These are phyloP conservation scores for Candida sanyaensis DNA, from an alignment of 1,139 yeast genomes.

Conservation along the genomic window DNA sequence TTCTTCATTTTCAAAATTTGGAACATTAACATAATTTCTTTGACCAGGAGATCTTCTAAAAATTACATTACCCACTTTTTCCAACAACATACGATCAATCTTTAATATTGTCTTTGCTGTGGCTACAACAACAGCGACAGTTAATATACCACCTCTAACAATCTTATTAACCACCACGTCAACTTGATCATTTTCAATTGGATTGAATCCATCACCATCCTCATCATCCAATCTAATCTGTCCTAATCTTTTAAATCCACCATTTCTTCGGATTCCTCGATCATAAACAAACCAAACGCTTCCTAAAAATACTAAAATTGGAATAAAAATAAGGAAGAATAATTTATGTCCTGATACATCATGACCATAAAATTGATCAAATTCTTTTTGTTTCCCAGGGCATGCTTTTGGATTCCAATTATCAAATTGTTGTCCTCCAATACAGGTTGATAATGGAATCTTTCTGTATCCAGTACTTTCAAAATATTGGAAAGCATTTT, in stretches of 20 bases:
- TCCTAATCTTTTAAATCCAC: slow-evolving; percentile 80
- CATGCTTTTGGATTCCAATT: slow-evolving; percentile 70
- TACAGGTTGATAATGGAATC: slow-evolving; percentile 47
- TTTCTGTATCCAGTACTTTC: slow-evolving; percentile 50
- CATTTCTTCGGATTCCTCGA: slow-evolving; percentile 76
- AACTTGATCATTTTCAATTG: slow-evolving; percentile 66
- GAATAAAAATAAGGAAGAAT: slow-evolving; percentile 55
- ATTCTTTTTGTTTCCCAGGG: slow-evolving; percentile 82
- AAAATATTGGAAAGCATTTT: slow-evolving; percentile 56
- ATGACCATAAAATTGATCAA: slow-evolving; percentile 55
- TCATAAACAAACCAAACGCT: slow-evolving; percentile 78
- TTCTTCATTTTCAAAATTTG: slow-evolving; percentile 45
- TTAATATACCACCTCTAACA: slow-evolving; percentile 62
- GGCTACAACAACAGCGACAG: slow-evolving; percentile 46
- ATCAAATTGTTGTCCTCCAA: slow-evolving; percentile 56
- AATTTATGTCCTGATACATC: slow-evolving; percentile 58
- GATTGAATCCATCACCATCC: slow-evolving; percentile 57
- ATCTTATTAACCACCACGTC: slow-evolving; percentile 64
- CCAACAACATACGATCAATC: slow-evolving; percentile 37
- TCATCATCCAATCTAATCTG: slow-evolving; percentile 82
- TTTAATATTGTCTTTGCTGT: slow-evolving; percentile 38
- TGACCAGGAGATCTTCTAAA: slow-evolving; percentile 44
- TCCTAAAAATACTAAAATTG: slow-evolving; percentile 55
- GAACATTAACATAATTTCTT: slow-evolving; percentile 46
- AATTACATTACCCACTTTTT: slow-evolving; percentile 34